phyloP scores from a whole-genome alignment of 129 eudicot species.

The Flaveria trinervia region DNA sequence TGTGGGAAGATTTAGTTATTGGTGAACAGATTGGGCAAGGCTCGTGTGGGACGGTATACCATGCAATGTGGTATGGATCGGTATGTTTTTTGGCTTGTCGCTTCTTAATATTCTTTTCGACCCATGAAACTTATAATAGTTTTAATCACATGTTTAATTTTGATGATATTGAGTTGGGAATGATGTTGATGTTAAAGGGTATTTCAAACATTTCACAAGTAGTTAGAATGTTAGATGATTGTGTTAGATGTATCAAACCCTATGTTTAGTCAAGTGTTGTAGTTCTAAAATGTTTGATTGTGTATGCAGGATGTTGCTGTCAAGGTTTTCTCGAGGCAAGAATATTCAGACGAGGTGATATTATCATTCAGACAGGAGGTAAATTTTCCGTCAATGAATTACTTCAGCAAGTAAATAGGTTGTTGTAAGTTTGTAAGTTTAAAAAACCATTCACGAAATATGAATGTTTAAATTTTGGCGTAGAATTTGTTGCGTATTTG shows the following conservation, averaged over 20 bases:
- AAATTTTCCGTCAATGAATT: background rate
- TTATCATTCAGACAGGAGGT: slow-evolving; percentile 91
- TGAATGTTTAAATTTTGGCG: background rate
- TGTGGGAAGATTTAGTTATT: slow-evolving; percentile 89
- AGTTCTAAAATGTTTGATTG: background rate
- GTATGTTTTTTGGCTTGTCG: slow-evolving; percentile 65
- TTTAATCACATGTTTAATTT: background rate
- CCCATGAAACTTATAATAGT: background rate
- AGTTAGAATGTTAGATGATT: too few relatives aligned
- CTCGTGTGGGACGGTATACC: slow-evolving; percentile 96
- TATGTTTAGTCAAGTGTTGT: background rate
- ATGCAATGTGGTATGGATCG: slow-evolving; percentile 98
- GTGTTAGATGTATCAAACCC: background rate
- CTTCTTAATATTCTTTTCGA: background rate
- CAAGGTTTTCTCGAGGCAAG: slow-evolving; percentile 91
- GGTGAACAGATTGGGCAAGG: slow-evolving; percentile 99
- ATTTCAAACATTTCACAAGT: background rate
- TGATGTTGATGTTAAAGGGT: background rate
- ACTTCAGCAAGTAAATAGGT: background rate
- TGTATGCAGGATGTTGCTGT: slow-evolving; percentile 90
- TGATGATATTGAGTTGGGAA: background rate
- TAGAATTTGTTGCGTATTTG: background rate
- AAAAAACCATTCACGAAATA: background rate
- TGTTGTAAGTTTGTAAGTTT: background rate
- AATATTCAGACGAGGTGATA: slow-evolving; percentile 85